These are phyloP conservation scores for Lipomyces orientalis DNA, from an alignment of 805 yeast species.

Conservation along the genomic window DNA sequence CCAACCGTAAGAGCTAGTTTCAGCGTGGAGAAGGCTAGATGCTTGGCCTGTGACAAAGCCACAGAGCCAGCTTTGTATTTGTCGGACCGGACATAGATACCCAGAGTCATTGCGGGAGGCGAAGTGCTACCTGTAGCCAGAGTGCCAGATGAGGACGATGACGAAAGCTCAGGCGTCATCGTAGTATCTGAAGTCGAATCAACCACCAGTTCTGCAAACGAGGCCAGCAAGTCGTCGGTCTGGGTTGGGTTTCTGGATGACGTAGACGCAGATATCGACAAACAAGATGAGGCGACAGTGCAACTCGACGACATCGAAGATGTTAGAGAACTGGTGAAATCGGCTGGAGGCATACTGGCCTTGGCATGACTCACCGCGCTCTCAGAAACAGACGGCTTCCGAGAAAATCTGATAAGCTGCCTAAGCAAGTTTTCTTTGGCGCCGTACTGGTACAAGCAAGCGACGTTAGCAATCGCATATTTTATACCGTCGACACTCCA, in stretches of 20 bases:
- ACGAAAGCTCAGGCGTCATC: not conserved
- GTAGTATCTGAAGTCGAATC: not conserved
- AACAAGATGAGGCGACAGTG: not conserved
- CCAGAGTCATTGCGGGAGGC: not conserved
- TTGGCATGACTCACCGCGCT: not conserved
- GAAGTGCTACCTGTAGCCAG: not conserved
- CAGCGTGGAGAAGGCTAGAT: slow-evolving; percentile 24
- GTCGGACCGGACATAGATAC: slow-evolving; percentile 12
- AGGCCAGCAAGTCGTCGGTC: slow-evolving; percentile 8
- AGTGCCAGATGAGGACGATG: not conserved
- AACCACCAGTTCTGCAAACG: slow-evolving; percentile 9
- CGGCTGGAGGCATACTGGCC: not conserved
- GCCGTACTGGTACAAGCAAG: slow-evolving; percentile 29
- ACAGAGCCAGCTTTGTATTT: slow-evolving; percentile 13
- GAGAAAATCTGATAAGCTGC: slow-evolving; percentile 13
- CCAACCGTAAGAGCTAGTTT: slow-evolving; percentile 27
- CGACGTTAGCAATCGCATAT: slow-evolving; percentile 30
- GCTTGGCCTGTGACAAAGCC: slow-evolving; percentile 14
- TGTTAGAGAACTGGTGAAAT: slow-evolving; percentile 1
- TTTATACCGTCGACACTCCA: slow-evolving; percentile 33
- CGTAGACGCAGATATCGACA: not conserved
- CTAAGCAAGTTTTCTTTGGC: slow-evolving; percentile 9
- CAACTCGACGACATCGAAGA: slow-evolving; percentile 2
- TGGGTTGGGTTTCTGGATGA: not conserved
- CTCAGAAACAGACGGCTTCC: not conserved